Evolutionary conservation across 1,139 yeast species (phyloP), one percentile per base, ranked within the genome.

Genomic region (Candida albicans): DNA sequence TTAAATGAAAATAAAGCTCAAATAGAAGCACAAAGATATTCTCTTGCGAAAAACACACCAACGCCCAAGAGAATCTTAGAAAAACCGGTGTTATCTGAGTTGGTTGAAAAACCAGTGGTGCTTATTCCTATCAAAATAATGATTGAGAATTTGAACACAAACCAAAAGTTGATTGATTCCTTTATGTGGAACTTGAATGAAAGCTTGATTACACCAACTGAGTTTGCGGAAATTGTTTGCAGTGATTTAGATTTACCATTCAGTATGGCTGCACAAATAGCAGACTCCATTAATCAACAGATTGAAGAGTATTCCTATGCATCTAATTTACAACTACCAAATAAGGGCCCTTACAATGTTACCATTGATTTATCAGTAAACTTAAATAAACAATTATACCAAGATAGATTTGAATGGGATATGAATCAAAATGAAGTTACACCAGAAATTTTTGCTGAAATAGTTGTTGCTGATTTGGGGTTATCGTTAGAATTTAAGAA

Each of bases 391-490:
- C 84, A 84, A 55, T 74, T 91, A 39, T 89, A 85, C 57, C 96
- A 91, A 56, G 99, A 93, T 65, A 86, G 87, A 59, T 85, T 93
- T 53, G 99, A 93, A 63, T 93, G 99, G 98, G 96, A 93, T 59
- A 70, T 93, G 48, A 73, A 68, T 26, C 82, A 82, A 51, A 70
- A 75, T n/a, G 68, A 73, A 1, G 62, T 86, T 6, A 81, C 95
- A 0, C 97, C 99, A 0, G 96, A 90, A 59, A 69, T 68, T 40
- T 93, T 93, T 69, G 96, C 98, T 0, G 79, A 76, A 50, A 77
- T 78, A 3, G 90, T 91, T 2, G 96, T 89, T 3, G 76, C 81
- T 33, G 99, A 93, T 55, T 65, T 93, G 61, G 97, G 97, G 0
- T 68, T 93, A 26, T 71, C 85, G 1, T 78, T 90, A 39, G 99